Base-by-base conservation (phyloP, 441 rosid species). In the Bruguiera hainesii region DNA sequence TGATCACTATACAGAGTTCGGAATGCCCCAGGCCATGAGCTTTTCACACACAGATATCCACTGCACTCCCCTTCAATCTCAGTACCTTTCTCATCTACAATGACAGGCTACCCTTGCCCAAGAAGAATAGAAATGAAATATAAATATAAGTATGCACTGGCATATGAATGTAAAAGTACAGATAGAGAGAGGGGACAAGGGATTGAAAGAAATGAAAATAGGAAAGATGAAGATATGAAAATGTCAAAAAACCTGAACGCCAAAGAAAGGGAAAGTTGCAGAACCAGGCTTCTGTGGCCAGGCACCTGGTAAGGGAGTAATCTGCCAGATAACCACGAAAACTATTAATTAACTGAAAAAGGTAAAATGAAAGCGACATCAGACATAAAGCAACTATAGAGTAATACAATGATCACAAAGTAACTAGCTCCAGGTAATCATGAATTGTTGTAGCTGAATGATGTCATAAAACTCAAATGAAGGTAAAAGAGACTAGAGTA, bases 201-300 rank as follows among this genome's bases (percentile, higher is more conserved):
- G 46, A 2, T 11, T 11, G 46, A 39, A 42, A 42, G 48, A 11
- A 13, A 42, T 13, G 18, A 42, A 42, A 42, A 13, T 18, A 42
- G 48, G 4, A 13, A 42, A 42, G 48, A 42, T 3, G 18, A 42
- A 42, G 13, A 42, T 42, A 13, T 42, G 15, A 42, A 42, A 13
- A 42, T 13, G 48, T 13, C 5, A 42, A 42, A 42, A 70, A 52
- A 94, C 99, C 99, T 89, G 96, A 75, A 95, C 95, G 65, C 99
- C 99, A 66, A 95, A 95, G 91, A 95, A 95, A 66, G 99, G 99
- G 81, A 95, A 95, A 74, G 99, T 95, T 56, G 97, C 99, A 72
- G 99, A 95, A 74, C 99, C 98, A 78, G 99, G 99, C 77, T 95
- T 95, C 83, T 89, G 98, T 0, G 97, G 90, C 99, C 99, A 95